Evolutionary conservation across 2,329 filamentous ascomycete genomes (phyloP).

Genomic region (Hypoxylon sp.): DNA sequence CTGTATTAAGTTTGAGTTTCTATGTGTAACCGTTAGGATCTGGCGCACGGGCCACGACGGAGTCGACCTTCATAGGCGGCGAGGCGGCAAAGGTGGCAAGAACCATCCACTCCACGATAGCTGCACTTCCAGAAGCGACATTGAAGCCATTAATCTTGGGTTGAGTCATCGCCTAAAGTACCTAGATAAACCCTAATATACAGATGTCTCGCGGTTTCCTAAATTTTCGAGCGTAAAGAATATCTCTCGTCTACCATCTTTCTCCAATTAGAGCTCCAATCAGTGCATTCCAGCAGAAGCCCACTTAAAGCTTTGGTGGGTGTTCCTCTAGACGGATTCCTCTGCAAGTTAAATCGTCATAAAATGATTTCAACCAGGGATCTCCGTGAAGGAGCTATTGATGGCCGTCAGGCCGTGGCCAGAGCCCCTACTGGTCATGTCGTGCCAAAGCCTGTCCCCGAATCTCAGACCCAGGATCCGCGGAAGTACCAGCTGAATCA

Average conservation of each 20-base stretch:
- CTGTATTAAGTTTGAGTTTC: conserved; percentile 21
- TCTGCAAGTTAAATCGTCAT: conserved; percentile 6
- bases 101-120: conserved; percentile 8
- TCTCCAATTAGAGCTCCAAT: background rate
- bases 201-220: conserved; percentile 24
- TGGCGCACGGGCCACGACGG: conserved; percentile 19
- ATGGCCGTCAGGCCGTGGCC: conserved; percentile 63
- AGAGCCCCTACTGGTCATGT: conserved; percentile 64
- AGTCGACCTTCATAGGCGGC: conserved; percentile 8
- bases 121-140: background rate
- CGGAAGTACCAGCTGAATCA: conserved; percentile 82
- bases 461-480: conserved; percentile 75
- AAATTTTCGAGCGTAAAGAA: conserved; percentile 9
- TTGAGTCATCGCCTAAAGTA: conserved; percentile 40
- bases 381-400: conserved; percentile 50
- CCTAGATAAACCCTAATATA: conserved; percentile 34
- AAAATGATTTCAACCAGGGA: conserved; percentile 60
- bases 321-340: conserved; percentile 8
- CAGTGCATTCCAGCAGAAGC: background rate
- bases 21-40: conserved; percentile 30
- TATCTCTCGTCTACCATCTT: conserved; percentile 8
- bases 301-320: conserved; percentile 6
- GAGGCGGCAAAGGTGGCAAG: conserved; percentile 26
- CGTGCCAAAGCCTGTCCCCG: conserved; percentile 76
- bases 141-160: conserved; percentile 34